phyloP scores from a whole-genome alignment of 1,284 basidiomycete genomes.

The Ganoderma boninense region DNA sequence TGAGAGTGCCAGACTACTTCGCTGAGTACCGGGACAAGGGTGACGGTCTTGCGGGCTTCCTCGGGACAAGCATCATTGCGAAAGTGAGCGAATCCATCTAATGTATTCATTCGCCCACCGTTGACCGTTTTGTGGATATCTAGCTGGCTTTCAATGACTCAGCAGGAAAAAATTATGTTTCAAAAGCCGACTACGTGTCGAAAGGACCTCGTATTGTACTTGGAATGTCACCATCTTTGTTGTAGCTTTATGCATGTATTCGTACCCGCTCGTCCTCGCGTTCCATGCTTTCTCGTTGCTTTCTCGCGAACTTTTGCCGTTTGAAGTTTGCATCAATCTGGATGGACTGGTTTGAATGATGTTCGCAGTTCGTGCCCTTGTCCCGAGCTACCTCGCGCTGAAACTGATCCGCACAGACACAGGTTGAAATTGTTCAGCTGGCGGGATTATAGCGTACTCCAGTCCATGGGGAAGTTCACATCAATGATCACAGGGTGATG shows the following conservation, averaged over 20 bases:
- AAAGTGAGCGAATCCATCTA: slow-evolving; percentile 53
- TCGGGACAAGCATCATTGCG: slow-evolving; percentile 88
- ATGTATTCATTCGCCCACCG: neutral
- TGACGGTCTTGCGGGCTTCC: slow-evolving; percentile 84
- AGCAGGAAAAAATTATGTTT: slow-evolving; percentile 72
- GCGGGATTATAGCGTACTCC: neutral
- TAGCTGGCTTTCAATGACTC: slow-evolving; percentile 73
- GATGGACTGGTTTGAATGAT: neutral
- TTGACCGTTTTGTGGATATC: slow-evolving; percentile 19
- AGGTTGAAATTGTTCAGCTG: neutral
- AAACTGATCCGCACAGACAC: neutral
- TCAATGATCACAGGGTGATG: neutral
- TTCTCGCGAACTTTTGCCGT: neutral
- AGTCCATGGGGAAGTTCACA: neutral
- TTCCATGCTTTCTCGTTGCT: slow-evolving; percentile 8
- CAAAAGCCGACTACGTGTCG: slow-evolving; percentile 78
- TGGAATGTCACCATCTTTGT: slow-evolving; percentile 74
- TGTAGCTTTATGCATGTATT: slow-evolving; percentile 51
- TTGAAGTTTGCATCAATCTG: neutral
- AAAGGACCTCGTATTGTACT: slow-evolving; percentile 77
- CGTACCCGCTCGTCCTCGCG: slow-evolving; percentile 15
- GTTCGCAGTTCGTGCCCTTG: no score
- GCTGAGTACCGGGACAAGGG: slow-evolving; percentile 89
- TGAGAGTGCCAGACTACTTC: slow-evolving; percentile 92
- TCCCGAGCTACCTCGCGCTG: neutral